These are phyloP conservation scores for Lasiosphaeria miniovina DNA, from an alignment of 495 filamentous ascomycete species.

Conservation along the genomic window DNA sequence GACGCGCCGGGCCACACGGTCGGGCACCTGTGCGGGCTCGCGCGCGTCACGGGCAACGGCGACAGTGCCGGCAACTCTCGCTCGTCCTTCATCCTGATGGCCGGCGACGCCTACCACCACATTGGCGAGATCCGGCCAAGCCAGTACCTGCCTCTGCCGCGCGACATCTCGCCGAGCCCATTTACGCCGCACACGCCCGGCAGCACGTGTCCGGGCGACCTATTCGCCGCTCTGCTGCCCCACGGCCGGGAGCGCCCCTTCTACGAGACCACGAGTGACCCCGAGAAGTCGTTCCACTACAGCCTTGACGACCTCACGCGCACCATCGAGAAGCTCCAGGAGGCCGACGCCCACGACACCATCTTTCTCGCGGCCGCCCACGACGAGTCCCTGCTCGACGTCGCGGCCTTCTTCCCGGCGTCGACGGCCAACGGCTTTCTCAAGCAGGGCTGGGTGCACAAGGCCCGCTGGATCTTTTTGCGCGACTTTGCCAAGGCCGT, in stretches of 20 bases:
- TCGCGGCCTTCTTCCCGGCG: conserved; percentile 51
- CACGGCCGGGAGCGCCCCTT: conserved; percentile 29
- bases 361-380: conserved; percentile 54
- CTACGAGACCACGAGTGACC: conserved; percentile 27
- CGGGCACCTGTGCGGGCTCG: conserved; percentile 57
- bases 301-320: conserved; percentile 29
- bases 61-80: conserved; percentile 6
- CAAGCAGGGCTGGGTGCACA: conserved; percentile 48
- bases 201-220: conserved; percentile 34
- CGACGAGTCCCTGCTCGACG: conserved; percentile 44
- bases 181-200: conserved; percentile 19
- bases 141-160: conserved; percentile 46
- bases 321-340: conserved; percentile 44
- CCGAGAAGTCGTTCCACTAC: conserved; percentile 16
- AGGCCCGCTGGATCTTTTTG: conserved; percentile 54
- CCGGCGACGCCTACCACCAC: conserved; percentile 55
- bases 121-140: conserved; percentile 53
- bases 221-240: conserved; percentile 39
- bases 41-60: conserved; percentile 42
- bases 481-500: conserved; percentile 49
- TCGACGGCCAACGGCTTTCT: conserved; percentile 48
- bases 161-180: conserved; percentile 39
- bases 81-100: conserved; percentile 55
- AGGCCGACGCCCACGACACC: conserved; percentile 50
- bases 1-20: conserved; percentile 54